Evolutionary conservation across 2,329 filamentous ascomycete genomes (phyloP), one percentile per base, ranked within the genome.

Genomic region (Gremmenia infestans): DNA sequence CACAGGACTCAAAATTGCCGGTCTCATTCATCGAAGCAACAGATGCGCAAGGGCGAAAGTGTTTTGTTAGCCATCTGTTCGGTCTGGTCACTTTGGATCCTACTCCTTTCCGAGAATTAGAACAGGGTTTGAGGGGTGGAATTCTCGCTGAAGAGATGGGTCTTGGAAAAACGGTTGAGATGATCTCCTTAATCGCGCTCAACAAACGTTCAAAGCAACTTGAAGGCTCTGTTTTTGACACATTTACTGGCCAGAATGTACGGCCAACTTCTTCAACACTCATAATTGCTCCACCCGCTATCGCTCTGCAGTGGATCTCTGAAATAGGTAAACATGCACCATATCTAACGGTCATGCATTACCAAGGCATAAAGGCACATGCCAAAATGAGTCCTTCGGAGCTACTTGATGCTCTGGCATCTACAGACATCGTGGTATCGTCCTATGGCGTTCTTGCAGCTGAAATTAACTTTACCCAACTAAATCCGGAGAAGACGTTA

Each of bases 141-240:
- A 68, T 70, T 48, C 73, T 93, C 5, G 84, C 87, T 0, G 89
- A 93, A 66, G 89, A 93, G 70, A 93, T 93, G 89, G 89, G 89
- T 0, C 74, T 93, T 1, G 89, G 89, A 1, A 93, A 93, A 70
- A 93, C 89, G 0, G 76, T 92, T 3, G 89, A 93, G 71, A 76
- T 89, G 2, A 82, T 91, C 46, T 80, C 85, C 4, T 74, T 93
- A 11, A 81, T 91, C n/a, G 74, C 82, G 7, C 73, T 87, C 23
- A 83, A 93, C 66, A 74, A 70, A 40, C 78, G 81, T 32, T 55
- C 62, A 36, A 49, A 56, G 17, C 45, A 57, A 11, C 43, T 49
- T 1, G 15, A 37, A 15, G 14, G 46, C 2, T 37, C 48, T 35
- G 47, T 70, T 15, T 68, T 67, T 52, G 72, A 82, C 58, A 19